A percentile compares a stretch with the other conserved stretches of the same genome.
Conservation (phyloP, 257 asterid genomes). For the Lavandula angustifolia region DNA sequence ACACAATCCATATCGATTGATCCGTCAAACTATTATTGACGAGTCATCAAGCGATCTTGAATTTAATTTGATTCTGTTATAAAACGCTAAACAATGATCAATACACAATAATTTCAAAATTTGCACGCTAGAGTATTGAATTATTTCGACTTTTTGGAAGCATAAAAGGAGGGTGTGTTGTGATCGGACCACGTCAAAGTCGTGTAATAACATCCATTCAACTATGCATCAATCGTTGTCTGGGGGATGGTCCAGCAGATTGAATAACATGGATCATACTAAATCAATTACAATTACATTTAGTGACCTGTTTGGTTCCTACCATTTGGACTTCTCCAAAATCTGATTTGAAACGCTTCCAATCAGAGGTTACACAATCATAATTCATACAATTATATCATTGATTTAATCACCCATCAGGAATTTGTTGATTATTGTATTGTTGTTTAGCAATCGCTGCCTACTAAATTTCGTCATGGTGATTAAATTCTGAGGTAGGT, state of each 20-base stretch:
- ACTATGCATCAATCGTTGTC: conserved; percentile 30
- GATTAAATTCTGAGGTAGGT: no score
- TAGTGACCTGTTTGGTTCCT: conserved; percentile 29
- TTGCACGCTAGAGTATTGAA: no score
- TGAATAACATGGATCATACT: conserved; percentile 29
- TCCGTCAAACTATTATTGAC: no score
- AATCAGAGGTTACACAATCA: background rate
- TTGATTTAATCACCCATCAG: background rate
- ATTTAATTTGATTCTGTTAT: no score
- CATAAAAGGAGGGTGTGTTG: background rate
- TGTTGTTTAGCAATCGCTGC: background rate
- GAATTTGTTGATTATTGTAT: background rate
- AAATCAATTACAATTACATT: conserved; percentile 23
- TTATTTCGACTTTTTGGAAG: no score
- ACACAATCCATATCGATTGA: no score
- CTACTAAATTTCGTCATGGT: no score
- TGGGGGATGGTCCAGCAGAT: conserved; percentile 29
- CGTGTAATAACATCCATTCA: conserved; percentile 18
- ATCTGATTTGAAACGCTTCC: background rate
- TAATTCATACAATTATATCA: background rate
- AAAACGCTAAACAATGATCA: no score
- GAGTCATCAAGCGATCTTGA: no score
- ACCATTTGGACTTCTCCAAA: background rate
- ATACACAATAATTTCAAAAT: no score
- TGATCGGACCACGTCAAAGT: background rate